These are phyloP conservation scores for Russula griseocarnosa DNA, from an alignment of 768 basidiomycete genomes.

Conservation along the genomic window DNA sequence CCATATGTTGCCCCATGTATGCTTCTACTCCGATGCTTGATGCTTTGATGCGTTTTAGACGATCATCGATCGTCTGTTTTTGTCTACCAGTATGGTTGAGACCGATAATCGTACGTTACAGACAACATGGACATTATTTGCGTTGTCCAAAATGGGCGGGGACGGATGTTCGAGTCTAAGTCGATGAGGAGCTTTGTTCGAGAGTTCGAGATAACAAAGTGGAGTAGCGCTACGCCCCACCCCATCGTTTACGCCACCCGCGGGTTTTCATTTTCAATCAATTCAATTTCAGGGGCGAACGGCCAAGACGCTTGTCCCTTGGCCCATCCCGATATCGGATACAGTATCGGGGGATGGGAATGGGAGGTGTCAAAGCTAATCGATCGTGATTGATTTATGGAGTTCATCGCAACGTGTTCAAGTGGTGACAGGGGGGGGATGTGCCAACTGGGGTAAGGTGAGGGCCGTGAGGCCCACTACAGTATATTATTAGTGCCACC, in stretches of 20 bases:
- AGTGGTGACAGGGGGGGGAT: conserved; percentile 15
- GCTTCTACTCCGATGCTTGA: neutral
- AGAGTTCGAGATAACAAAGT: neutral
- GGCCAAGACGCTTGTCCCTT: neutral
- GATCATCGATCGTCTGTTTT: neutral
- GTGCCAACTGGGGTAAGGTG: neutral
- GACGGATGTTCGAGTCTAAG: too few relatives aligned
- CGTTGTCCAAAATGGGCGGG: neutral
- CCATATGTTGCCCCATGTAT: conserved; percentile 16
- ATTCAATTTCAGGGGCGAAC: neutral
- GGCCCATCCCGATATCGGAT: conserved; percentile 9
- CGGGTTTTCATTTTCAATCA: neutral
- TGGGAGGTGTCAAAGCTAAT: neutral
- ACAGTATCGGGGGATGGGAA: neutral
- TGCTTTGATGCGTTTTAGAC: neutral
- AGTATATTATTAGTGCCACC: too few relatives aligned
- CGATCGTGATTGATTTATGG: neutral
- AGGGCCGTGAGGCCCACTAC: too few relatives aligned
- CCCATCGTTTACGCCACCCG: neutral
- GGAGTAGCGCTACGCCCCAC: neutral
- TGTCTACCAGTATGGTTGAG: conserved; percentile 14
- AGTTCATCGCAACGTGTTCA: conserved; percentile 18
- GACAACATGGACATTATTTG: conserved; percentile 12
- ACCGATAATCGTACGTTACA: conserved; percentile 20
- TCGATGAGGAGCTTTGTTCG: neutral